These are phyloP conservation scores for Ophiostoma angusticollis DNA, from an alignment of 2,329 filamentous ascomycete species.

Conservation along the genomic window DNA sequence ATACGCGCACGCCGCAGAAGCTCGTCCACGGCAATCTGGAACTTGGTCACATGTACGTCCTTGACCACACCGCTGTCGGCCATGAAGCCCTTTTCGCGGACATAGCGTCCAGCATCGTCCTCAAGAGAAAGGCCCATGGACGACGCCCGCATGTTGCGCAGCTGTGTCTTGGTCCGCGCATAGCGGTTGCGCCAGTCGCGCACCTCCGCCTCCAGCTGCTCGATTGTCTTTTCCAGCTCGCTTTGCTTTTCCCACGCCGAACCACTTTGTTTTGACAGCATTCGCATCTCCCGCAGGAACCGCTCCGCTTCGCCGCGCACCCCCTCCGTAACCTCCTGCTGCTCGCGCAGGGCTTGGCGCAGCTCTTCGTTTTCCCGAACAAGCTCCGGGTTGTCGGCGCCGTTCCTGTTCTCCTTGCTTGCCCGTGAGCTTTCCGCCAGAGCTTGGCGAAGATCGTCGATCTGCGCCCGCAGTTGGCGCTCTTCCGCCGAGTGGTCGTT, in stretches of 20 bases:
- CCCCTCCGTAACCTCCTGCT: conserved; percentile 74
- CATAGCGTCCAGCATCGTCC: conserved; percentile 54
- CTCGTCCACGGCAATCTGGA: conserved; percentile 89
- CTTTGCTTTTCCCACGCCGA: conserved; percentile 72
- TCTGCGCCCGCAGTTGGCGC: conserved; percentile 48
- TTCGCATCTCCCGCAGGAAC: conserved; percentile 81
- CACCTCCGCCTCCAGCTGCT: conserved; percentile 67
- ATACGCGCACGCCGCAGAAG: conserved; percentile 64
- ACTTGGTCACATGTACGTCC: conserved; percentile 87
- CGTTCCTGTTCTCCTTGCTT: background rate
- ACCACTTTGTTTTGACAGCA: conserved; percentile 67
- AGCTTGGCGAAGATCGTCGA: conserved; percentile 39
- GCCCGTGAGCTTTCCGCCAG: conserved; percentile 16
- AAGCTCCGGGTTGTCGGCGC: conserved; percentile 38
- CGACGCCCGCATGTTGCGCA: conserved; percentile 67
- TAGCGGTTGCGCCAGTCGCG: conserved; percentile 87
- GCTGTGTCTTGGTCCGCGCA: conserved; percentile 73
- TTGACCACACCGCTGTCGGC: conserved; percentile 67
- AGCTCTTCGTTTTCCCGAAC: conserved; percentile 58
- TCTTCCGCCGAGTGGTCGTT: conserved; percentile 53
- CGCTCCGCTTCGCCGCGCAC: conserved; percentile 72
- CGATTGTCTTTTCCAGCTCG: conserved; percentile 60
- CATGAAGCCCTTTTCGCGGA: conserved; percentile 54
- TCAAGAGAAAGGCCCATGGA: conserved; percentile 61
- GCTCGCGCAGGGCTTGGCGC: conserved; percentile 52